Evolutionary conservation across 305 asterid species (phyloP), one percentile per base, ranked within the genome.

Genomic region (Solanum hybrid): DNA sequence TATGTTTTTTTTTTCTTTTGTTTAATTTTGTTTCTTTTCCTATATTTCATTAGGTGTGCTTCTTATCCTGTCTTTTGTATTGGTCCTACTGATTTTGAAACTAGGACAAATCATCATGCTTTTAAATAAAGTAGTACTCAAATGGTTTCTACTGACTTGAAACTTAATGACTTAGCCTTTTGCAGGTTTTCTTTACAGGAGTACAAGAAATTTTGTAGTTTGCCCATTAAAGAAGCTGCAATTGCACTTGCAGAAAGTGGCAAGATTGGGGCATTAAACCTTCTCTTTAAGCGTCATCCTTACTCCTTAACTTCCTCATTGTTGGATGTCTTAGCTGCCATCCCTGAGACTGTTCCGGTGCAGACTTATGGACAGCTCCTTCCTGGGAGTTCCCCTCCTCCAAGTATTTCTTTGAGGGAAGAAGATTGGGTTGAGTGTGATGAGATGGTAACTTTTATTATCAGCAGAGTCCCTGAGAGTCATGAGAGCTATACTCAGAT

Each of bases 381-480:
- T 96, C 99, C 99, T 76, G 96, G 98, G 88, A 91, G 90, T 89
- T 95, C 98, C 89, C 93, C 95, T 92, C 98, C 97, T 86, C 88
- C 96, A 84, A 94, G 87, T 92, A 90, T 93, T 90, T 89, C 92
- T 91, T 91, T 95, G 92, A 94, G 99, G 92, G 95, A 95, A 91
- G 97, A 94, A 89, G 99, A 98, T 92, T 98, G 99, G 99, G 98
- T 96, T 84, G 99, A 98, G 92, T 94, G 98, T 92, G 96, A 94
- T 89, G 93, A 91, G 90, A 96, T 92, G 96, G 94, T 92, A 91
- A 92, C 90, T 82, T 92, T 94, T 91, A 33, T 85, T 12, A 89
- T 94, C 89, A 93, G 93, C 86, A 92, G 89, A 26, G 89, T 90
- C 89, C 93, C 93, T 61, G 92, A 91, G 89, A 90, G 92, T 91